Evolutionary conservation across 345 rosid species (phyloP), one percentile per base, ranked within the genome.

Genomic region (Schrenkiella parvula): DNA sequence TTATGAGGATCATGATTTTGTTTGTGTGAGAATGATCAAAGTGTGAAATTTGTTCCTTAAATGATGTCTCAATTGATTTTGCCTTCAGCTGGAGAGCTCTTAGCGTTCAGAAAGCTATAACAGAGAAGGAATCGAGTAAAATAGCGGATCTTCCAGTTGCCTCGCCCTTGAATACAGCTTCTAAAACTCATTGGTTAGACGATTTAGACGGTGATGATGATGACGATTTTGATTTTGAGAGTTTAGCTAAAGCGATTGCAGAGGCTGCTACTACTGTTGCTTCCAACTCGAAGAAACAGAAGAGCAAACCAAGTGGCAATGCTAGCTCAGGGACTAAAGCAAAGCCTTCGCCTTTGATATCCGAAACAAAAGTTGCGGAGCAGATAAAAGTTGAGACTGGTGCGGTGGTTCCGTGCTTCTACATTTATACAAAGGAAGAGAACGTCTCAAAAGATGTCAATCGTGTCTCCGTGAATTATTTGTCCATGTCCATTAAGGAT

Each of bases 381-480:
- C 62, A 38, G 11, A 9, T 57, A 13, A 67, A 62, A 61, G 51
- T 43, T 5, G 70, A 55, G 60, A 69, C 79, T 37, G 75, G 79
- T 77, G 78, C 84, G 70, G 95, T 84, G 72, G 64, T 89, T 81
- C 96, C 97, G 18, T 95, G 99, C 83, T 95, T 95, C 77, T 91
- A 95, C 77, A 65, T 88, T 34, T 89, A 88, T 71, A 71, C 85
- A 42, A 80, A 79, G 74, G 89, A 77, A 76, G 88, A 84, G 51
- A 68, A 75, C 11, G 38, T 66, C 10, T 68, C 85, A 8, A 81
- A 61, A 73, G 80, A 82, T 52, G 81, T 82, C 9, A 60, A 76
- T 56, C 82, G 87, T 14, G 21, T 72, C 23, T 71, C 78, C 21
- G 69, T 81, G 25, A 86, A 70, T 50, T 76, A 72, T 71, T 75